A percentile compares a stretch with the other conserved stretches of the same genome.
Conservation (phyloP, 441 rosid genomes). For the Brassica balearica region DNA sequence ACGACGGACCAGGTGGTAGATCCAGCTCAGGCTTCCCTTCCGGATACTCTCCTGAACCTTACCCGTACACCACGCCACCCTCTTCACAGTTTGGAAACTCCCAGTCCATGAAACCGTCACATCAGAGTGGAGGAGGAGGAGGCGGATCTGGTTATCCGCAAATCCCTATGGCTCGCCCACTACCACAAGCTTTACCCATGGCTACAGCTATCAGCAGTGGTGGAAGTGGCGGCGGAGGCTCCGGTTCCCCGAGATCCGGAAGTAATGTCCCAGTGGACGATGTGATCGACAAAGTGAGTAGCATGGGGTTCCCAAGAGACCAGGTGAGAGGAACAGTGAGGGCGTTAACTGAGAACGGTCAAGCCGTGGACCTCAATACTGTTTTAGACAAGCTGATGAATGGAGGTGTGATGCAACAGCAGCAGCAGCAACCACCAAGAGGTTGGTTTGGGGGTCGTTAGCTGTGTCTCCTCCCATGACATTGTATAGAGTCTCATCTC, state of each 20-base stretch:
- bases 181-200: conserved; percentile 77
- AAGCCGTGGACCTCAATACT: conserved; percentile 82
- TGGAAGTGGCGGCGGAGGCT: conserved; percentile 51
- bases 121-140: conserved; percentile 43
- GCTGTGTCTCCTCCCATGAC: conserved; percentile 21
- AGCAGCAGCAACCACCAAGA: conserved; percentile 73
- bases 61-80: conserved; percentile 59
- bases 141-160: conserved; percentile 70
- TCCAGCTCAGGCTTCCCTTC: conserved; percentile 66
- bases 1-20: conserved; percentile 68
- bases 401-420: conserved; percentile 58
- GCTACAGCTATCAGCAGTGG: conserved; percentile 60
- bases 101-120: conserved; percentile 58
- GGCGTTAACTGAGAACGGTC: conserved; percentile 83
- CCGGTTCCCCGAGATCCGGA: conserved; percentile 72
- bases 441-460: conserved; percentile 77
- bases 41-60: conserved; percentile 63
- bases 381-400: conserved; percentile 96
- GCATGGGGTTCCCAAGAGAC: conserved; percentile 92
- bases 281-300: conserved; percentile 76
- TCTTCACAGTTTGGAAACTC: conserved; percentile 63
- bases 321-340: conserved; percentile 84
- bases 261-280: conserved; percentile 82
- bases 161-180: conserved; percentile 77
- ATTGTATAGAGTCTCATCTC: conserved; percentile 52